Percentiles rank a stretch among this genome's conserved stretches.
Evolutionary conservation across 805 yeast species (phyloP).

Genomic region (Candida sonorensis): DNA sequence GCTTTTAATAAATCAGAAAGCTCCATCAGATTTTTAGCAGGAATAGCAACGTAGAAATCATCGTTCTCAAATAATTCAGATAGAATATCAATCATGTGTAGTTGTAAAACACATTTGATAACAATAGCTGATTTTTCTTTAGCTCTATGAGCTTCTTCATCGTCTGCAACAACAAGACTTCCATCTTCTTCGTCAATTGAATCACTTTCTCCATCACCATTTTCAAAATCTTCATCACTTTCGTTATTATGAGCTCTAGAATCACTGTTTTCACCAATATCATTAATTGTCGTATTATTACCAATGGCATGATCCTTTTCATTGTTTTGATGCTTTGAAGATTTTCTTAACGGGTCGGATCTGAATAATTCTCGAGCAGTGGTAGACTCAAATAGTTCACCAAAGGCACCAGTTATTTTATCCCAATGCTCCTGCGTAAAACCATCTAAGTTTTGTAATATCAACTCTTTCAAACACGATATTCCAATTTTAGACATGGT

Average conservation of each 20-base stretch:
- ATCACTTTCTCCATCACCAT: conserved; percentile 5
- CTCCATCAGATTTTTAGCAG: conserved; percentile 54
- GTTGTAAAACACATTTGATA: conserved; percentile 85
- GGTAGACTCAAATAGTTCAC: conserved; percentile 66
- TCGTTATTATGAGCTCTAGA: no score
- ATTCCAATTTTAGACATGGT: conserved; percentile 94
- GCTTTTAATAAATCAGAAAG: conserved; percentile 54
- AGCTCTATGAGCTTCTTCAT: conserved; percentile 29
- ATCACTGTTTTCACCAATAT: no score
- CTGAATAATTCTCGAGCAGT: conserved; percentile 81
- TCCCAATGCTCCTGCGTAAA: conserved; percentile 71
- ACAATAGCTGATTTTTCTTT: conserved; percentile 70
- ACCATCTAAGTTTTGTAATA: conserved; percentile 64
- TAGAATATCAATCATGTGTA: conserved; percentile 79
- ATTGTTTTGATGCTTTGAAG: conserved; percentile 5
- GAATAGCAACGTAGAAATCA: conserved; percentile 59
- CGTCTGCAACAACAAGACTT: conserved; percentile 24
- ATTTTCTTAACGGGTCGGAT: conserved; percentile 39
- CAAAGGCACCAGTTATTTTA: conserved; percentile 57
- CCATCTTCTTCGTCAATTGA: conserved; percentile 7
- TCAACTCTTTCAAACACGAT: conserved; percentile 74
- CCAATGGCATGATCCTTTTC: no score
- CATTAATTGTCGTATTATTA: no score
- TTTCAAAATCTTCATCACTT: no score
- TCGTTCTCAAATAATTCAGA: conserved; percentile 73